These are phyloP conservation scores for Sporothrix curviconia DNA, from an alignment of 2,329 filamentous ascomycete species.

Conservation along the genomic window DNA sequence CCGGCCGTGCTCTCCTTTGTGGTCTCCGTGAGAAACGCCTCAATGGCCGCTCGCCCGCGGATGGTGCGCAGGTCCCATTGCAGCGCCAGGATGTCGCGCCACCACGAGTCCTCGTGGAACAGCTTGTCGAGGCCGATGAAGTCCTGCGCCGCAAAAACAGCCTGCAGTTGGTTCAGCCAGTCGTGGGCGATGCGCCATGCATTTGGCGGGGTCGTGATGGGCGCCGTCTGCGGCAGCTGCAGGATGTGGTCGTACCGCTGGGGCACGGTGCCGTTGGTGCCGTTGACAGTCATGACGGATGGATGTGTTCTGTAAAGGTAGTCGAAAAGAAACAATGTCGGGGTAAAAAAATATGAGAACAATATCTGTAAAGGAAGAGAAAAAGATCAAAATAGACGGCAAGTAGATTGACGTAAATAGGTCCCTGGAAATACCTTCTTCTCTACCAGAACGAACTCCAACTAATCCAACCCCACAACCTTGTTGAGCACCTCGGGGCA, in stretches of 20 bases:
- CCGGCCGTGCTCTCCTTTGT: too few species aligned
- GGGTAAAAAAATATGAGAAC: neutral
- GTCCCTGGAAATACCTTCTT: neutral
- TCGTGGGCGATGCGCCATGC: neutral
- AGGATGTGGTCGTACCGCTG: neutral
- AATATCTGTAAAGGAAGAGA: neutral
- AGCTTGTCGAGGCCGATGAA: conserved; percentile 13
- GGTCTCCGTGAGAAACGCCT: conserved; percentile 32
- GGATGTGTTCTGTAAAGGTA: neutral
- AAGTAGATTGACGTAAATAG: too few species aligned
- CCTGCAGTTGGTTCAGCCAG: neutral
- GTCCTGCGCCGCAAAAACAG: neutral
- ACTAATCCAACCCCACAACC: neutral
- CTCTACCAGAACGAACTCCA: neutral
- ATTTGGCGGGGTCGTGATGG: neutral
- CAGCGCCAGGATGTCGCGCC: conserved; percentile 52
- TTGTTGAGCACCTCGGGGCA: neutral
- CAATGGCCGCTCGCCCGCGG: conserved; percentile 36
- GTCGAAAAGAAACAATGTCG: neutral
- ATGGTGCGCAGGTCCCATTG: conserved; percentile 51
- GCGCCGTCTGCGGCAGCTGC: neutral
- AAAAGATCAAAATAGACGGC: too few species aligned
- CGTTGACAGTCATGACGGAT: neutral
- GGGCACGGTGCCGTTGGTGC: neutral
- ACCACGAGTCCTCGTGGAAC: conserved; percentile 44